These are phyloP conservation scores for Babesia ovis DNA, from an alignment of 169 alveolate genomes.

Conservation along the genomic window DNA sequence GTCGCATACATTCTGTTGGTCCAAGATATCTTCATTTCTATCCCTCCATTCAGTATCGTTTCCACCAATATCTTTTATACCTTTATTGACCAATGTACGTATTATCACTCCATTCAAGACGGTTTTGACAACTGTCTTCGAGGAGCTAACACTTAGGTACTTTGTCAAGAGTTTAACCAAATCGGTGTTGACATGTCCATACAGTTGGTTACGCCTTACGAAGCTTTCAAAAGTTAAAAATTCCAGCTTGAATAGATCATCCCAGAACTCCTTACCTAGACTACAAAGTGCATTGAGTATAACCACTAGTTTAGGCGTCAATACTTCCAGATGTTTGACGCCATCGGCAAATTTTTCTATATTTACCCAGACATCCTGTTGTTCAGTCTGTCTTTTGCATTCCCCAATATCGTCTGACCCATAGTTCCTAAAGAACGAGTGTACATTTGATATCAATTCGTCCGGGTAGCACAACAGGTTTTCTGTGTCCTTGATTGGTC, in stretches of 20 bases:
- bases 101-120: slow-evolving; percentile 5
- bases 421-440: slow-evolving; percentile 5
- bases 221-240: slow-evolving; percentile 13
- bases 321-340: slow-evolving; percentile 1
- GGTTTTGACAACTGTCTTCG: not conserved
- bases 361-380: not conserved
- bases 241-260: not conserved
- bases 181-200: slow-evolving; percentile 1
- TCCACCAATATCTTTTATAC: not conserved
- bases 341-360: slow-evolving; percentile 10
- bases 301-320: slow-evolving; percentile 16
- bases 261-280: slow-evolving; percentile 2
- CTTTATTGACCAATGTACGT: slow-evolving; percentile 1
- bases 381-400: not conserved
- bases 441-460: slow-evolving; percentile 6
- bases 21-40: not conserved
- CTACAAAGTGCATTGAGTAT: slow-evolving; percentile 1
- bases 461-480: slow-evolving; percentile 35
- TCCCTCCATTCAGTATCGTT: not conserved
- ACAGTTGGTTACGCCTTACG: not conserved
- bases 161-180: not conserved
- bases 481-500: slow-evolving; percentile 6
- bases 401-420: slow-evolving; percentile 10
- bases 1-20: slow-evolving; percentile 5
- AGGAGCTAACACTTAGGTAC: not conserved